Evolutionary conservation across 345 rosid species (phyloP).

Genomic region (Alliaria petiolata): DNA sequence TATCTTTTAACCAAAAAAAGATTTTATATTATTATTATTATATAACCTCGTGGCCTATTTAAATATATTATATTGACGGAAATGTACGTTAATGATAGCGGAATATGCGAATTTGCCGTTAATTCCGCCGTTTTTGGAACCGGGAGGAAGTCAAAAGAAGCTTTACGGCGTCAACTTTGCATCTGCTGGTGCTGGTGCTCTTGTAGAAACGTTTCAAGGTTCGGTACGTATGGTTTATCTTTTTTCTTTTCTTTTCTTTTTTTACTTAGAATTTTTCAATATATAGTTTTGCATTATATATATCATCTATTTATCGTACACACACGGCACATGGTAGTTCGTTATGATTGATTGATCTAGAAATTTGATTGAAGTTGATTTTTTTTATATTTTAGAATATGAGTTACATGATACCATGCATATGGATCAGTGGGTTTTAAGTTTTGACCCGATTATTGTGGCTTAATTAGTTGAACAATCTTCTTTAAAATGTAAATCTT

Average conservation of each 20-base stretch:
- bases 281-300: background rate
- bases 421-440: background rate
- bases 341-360: background rate
- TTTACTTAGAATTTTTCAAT: background rate
- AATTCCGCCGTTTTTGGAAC: constrained; percentile 70
- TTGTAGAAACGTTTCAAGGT: constrained; percentile 64
- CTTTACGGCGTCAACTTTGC: constrained; percentile 75
- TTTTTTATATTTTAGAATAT: background rate
- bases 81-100: constrained; percentile 36
- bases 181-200: constrained; percentile 86
- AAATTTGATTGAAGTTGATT: background rate
- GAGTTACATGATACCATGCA: background rate
- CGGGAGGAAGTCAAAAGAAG: constrained; percentile 39
- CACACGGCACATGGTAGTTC: background rate
- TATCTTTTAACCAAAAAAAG: background rate
- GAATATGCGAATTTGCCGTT: constrained; percentile 64
- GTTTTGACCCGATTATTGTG: constrained; percentile 26
- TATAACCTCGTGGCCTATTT: background rate
- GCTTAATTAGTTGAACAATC: constrained; percentile 19
- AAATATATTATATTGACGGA: constrained; percentile 1
- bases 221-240: constrained; percentile 28
- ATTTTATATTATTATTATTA: background rate
- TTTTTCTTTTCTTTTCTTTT: background rate
- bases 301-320: background rate
- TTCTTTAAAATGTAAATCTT: background rate